Base-by-base conservation (phyloP, 1,284 basidiomycete genomes). In the Ustilago trichophora region DNA sequence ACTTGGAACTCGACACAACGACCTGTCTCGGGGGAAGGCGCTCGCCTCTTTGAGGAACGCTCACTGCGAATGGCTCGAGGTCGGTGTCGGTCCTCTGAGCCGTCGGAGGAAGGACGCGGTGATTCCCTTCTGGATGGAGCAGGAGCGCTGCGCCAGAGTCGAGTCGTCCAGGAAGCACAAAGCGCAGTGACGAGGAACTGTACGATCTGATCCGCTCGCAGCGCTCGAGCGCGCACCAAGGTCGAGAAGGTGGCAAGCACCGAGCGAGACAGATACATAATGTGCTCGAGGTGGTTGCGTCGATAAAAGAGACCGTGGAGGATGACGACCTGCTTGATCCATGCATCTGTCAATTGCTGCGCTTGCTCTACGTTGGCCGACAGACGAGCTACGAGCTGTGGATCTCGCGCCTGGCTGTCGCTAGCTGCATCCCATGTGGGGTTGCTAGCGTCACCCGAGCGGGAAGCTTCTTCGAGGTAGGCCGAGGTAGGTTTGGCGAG, bases 1-100 rank as follows among this genome's bases (percentile, higher is more conserved):
- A 91, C 87, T 37, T 86, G 85, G 51, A 87, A 86, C 82, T 93
- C 92, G 49, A 72, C 53, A n/a, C 66, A 62, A n/a, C 55, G 42
- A 3, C 44, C 58, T 11, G 57, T 64, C 32, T 68, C 62, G 2
- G 62, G 57, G 19, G 47, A 69, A 12, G 65, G 37, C 5, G 58
- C 50, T 7, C 58, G 58, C 38, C 31, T 62, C 41, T 50, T 60
- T 18, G 58, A 62, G 4, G 65, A 50, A 11, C 58, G 40, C 89
- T 90, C 68, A 93, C 87, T 7, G 87, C 85, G 45, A 90, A 86
- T 37, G 2, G 48, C 52, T 13, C 49, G 24, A 15, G 65, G 65
- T 18, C 65, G 57, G 18, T 68, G 65, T 16, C 58, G 58, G 18
- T 62, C 57, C 18, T 68, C 65, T 2, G 65, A 62, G 3, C 63